phyloP scores from a whole-genome alignment of 2,329 filamentous ascomycete species.

The Penicillium sp. region DNA sequence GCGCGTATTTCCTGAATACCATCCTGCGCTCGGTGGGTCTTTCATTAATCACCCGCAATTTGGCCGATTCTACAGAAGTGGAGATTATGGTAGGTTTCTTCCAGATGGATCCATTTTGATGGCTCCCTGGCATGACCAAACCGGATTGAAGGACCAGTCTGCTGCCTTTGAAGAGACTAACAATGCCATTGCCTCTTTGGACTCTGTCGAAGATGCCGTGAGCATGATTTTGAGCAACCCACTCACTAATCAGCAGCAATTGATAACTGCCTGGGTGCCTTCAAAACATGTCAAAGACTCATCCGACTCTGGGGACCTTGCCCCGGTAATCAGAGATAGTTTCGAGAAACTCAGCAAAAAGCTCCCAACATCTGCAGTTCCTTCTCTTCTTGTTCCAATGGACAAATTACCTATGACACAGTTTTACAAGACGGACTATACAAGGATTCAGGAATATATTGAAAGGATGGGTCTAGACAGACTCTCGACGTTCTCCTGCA shows the following conservation, averaged over 20 bases:
- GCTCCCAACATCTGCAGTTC: constrained; percentile 77
- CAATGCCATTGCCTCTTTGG: constrained; percentile 56
- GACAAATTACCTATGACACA: constrained; percentile 67
- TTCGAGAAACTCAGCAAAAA: constrained; percentile 55
- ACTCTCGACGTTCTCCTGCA: constrained; percentile 44
- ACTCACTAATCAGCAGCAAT: constrained; percentile 47
- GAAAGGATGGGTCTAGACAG: constrained; percentile 45
- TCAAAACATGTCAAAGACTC: constrained; percentile 2
- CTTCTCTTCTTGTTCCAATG: constrained; percentile 70
- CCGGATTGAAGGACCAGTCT: constrained; percentile 78
- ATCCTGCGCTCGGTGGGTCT: constrained; percentile 60
- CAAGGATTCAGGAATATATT: constrained; percentile 53
- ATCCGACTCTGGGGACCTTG: constrained; percentile 1
- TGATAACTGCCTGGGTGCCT: constrained; percentile 71
- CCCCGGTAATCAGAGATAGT: constrained; percentile 44
- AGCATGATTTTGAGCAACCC: constrained; percentile 58
- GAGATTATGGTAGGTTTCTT: constrained; percentile 78
- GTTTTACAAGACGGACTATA: constrained; percentile 72
- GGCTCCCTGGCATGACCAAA: constrained; percentile 71
- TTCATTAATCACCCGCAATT: constrained; percentile 68
- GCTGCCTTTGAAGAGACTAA: constrained; percentile 79
- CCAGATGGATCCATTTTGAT: constrained; percentile 74
- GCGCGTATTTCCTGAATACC: neutral
- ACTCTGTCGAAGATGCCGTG: constrained; percentile 59
- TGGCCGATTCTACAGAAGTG: constrained; percentile 77